Evolutionary conservation across 257 asterid species (phyloP).

Genomic region (Gentiana dahurica): DNA sequence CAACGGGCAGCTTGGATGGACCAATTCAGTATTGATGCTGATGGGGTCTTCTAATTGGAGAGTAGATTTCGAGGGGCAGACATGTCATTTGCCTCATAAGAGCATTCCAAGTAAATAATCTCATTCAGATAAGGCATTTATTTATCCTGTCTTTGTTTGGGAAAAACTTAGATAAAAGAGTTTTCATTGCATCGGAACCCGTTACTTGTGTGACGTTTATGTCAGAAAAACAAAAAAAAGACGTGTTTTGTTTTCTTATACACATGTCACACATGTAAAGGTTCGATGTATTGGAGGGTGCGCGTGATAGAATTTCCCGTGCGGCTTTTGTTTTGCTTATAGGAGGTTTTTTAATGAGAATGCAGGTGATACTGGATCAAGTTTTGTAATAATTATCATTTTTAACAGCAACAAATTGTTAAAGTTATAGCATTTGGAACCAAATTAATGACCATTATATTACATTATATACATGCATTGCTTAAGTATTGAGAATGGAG

Average conservation of each 20-base stretch:
- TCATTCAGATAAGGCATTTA: too few relatives aligned
- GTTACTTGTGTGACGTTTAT: not conserved
- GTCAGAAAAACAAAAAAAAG: constrained; percentile 5
- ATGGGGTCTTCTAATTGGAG: not conserved
- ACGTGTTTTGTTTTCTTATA: constrained; percentile 11
- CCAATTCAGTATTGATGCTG: constrained; percentile 61
- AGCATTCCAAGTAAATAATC: too few relatives aligned
- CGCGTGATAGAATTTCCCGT: not conserved
- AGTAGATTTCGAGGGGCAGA: not conserved
- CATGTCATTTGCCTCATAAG: too few relatives aligned
- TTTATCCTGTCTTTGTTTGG: too few relatives aligned
- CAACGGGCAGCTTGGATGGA: constrained; percentile 97
- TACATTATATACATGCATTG: too few relatives aligned
- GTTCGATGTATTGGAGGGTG: not conserved
- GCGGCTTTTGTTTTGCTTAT: not conserved
- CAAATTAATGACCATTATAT: too few relatives aligned
- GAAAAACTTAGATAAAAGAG: not conserved
- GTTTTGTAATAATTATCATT: constrained; percentile 1
- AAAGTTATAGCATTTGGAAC: too few relatives aligned
- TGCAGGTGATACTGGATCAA: not conserved
- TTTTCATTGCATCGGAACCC: not conserved
- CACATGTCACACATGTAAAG: not conserved
- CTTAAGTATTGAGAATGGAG: too few relatives aligned
- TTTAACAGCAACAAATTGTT: not conserved
- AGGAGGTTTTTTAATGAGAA: not conserved